Evolutionary conservation across 2,329 filamentous ascomycete genomes (phyloP).

Genomic region (Hymenoscyphus fructigenus): DNA sequence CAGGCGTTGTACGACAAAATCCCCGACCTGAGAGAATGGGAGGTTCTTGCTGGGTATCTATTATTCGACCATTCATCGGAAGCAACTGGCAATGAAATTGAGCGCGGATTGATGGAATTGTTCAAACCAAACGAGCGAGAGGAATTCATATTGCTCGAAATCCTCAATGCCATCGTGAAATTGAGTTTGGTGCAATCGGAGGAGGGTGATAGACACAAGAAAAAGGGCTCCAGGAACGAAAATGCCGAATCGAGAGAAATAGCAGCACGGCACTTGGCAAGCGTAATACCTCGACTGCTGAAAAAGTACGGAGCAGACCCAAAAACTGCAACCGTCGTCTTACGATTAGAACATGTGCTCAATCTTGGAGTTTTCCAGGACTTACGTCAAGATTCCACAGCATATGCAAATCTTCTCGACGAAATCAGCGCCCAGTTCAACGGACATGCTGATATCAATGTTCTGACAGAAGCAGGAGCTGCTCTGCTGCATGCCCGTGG

Average conservation of each 20-base stretch:
- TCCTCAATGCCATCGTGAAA: conserved; percentile 80
- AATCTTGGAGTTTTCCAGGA: conserved; percentile 87
- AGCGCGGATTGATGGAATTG: conserved; percentile 39
- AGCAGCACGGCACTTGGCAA: conserved; percentile 73
- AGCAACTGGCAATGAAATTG: conserved; percentile 64
- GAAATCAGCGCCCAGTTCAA: conserved; percentile 94
- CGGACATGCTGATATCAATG: conserved; percentile 82
- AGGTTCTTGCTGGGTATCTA: conserved; percentile 83
- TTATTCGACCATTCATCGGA: conserved; percentile 82
- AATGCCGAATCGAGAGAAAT: conserved; percentile 71
- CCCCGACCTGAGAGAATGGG: conserved; percentile 81
- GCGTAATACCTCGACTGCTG: conserved; percentile 77
- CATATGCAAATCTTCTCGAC: conserved; percentile 78
- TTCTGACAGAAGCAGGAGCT: conserved; percentile 78
- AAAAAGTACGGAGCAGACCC: conserved; percentile 93
- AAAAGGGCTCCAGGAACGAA: conserved; percentile 56
- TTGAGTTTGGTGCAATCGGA: conserved; percentile 64
- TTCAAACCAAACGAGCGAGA: conserved; percentile 49
- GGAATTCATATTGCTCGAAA: conserved; percentile 82
- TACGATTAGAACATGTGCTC: conserved; percentile 82
- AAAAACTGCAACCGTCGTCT: conserved; percentile 78
- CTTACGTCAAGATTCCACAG: conserved; percentile 79
- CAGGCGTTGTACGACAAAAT: conserved; percentile 83
- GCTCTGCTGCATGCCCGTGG: conserved; percentile 82
- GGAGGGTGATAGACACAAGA: conserved; percentile 60